These are phyloP conservation scores for Basidiobolus heterosporus DNA, from an alignment of 371 early-diverging fungal species.

Conservation along the genomic window DNA sequence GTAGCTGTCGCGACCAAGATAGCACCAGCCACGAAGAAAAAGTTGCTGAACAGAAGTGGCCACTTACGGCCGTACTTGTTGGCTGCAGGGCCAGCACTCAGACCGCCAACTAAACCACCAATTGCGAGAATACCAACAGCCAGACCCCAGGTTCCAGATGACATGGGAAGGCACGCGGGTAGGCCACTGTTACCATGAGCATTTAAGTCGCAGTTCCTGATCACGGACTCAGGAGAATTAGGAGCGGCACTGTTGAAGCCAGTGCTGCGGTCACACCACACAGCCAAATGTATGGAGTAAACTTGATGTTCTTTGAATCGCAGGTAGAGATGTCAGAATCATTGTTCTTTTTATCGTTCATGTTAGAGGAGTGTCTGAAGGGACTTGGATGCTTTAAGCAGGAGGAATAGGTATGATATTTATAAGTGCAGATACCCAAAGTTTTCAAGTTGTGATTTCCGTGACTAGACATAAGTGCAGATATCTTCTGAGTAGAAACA, in stretches of 20 bases:
- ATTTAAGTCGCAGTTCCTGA: neutral
- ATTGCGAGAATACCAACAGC: constrained; percentile 48
- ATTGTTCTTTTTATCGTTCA: no score
- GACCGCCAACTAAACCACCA: constrained; percentile 59
- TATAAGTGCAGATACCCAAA: no score
- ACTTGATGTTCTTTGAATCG: no score
- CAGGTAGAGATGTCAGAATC: no score
- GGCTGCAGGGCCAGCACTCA: constrained; percentile 33
- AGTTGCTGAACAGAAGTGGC: constrained; percentile 41
- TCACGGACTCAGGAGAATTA: constrained; percentile 5
- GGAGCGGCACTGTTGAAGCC: constrained; percentile 4
- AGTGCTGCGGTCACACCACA: constrained; percentile 3
- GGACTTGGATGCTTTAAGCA: no score
- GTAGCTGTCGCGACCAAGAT: constrained; percentile 36
- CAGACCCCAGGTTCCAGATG: constrained; percentile 8
- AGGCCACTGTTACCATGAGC: neutral
- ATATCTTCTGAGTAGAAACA: no score
- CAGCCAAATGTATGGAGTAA: neutral
- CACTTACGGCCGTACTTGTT: constrained; percentile 47
- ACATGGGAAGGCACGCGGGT: neutral
- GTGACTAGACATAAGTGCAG: no score
- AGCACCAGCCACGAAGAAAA: constrained; percentile 46
- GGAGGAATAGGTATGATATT: no score
- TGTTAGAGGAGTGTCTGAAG: no score
- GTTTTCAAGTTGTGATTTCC: no score